These are phyloP conservation scores for Echeveria elegans DNA, from an alignment of 164 flowering plant genomes.

Conservation along the genomic window DNA sequence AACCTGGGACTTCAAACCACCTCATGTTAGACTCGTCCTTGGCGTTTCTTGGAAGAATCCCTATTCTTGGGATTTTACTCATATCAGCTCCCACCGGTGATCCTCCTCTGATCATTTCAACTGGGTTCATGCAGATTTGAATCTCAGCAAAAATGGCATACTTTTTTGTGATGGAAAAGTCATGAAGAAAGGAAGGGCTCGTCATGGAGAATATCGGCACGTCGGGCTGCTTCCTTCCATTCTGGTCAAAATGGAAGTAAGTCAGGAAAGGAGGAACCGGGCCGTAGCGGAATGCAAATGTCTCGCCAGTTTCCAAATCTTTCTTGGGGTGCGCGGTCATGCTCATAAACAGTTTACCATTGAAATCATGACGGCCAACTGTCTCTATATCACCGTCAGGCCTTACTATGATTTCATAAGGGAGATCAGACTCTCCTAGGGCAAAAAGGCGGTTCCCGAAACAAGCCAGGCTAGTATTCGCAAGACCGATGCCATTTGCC, in stretches of 20 bases:
- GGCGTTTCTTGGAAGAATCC: not conserved
- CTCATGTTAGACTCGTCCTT: not conserved
- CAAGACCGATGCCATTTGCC: conserved; percentile 49
- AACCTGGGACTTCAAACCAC: not conserved
- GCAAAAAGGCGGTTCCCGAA: conserved; percentile 47
- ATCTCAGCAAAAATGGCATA: not conserved
- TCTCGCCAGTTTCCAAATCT: not conserved
- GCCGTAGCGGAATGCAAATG: not conserved
- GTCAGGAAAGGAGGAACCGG: not conserved
- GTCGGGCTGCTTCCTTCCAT: not conserved
- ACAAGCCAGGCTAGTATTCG: conserved; percentile 63
- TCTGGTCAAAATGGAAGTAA: not conserved
- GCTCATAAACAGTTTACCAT: not conserved
- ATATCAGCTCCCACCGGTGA: not conserved
- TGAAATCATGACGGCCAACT: not conserved
- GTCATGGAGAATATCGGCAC: not conserved
- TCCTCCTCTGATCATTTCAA: not conserved
- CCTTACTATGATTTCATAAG: not conserved
- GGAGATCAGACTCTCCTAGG: conserved; percentile 36
- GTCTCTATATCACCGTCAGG: not conserved
- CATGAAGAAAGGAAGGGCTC: not conserved
- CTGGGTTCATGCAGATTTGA: not conserved
- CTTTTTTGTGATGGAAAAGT: not conserved
- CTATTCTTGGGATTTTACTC: not conserved
- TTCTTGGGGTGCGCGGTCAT: not conserved